Evolutionary conservation across 805 yeast genomes (phyloP).

Genomic region (Lipomyces yamanashiensis): DNA sequence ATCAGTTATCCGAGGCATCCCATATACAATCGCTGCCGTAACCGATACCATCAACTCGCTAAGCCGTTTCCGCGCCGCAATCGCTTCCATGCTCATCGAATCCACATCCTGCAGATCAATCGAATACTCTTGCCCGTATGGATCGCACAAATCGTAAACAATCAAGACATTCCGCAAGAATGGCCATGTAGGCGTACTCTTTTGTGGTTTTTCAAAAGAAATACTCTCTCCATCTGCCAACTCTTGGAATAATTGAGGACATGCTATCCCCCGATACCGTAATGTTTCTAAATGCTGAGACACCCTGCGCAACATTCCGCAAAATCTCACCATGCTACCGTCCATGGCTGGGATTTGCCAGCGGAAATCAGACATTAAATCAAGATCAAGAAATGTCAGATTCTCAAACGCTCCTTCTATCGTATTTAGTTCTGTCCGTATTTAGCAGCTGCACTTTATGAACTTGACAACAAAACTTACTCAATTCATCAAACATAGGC

Average conservation of each 20-base stretch:
- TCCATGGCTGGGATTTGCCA: not conserved
- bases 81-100: not conserved
- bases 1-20: not conserved
- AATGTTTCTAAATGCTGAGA: not conserved
- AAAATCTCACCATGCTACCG: not conserved
- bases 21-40: not conserved
- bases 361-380: not conserved
- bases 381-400: not conserved
- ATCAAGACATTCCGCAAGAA: not conserved
- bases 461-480: too few species aligned
- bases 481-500: not conserved
- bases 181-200: not conserved
- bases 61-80: not conserved
- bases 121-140: not conserved
- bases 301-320: not conserved
- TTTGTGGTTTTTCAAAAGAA: not conserved
- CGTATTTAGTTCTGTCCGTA: not conserved
- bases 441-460: too few species aligned
- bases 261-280: not conserved
- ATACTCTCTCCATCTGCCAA: not conserved
- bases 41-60: not conserved
- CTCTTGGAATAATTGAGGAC: not conserved
- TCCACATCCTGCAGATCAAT: not conserved
- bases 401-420: not conserved
- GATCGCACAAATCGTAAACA: not conserved